A percentile compares a stretch with the other conserved stretches of the same genome.
phyloP scores from a whole-genome alignment of 2,329 filamentous ascomycete species.

The Chalara sp. region DNA sequence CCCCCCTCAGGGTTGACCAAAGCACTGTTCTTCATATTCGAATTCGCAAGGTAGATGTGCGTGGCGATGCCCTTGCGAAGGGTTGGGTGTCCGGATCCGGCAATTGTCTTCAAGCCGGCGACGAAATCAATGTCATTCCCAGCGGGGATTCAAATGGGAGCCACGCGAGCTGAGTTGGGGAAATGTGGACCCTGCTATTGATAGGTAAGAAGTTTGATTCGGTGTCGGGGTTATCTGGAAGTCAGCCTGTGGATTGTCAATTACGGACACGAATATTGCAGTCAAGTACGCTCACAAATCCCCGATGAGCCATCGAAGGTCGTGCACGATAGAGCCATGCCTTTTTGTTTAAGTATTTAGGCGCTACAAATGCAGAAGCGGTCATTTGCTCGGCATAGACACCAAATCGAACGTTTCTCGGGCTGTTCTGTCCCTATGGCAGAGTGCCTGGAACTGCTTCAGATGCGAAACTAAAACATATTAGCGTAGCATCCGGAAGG shows the following conservation, averaged over 20 bases:
- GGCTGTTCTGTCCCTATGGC: conserved; percentile 36
- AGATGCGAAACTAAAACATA: conserved; percentile 27
- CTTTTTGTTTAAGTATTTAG: conserved; percentile 30
- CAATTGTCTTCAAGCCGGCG: conserved; percentile 41
- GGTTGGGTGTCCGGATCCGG: conserved; percentile 43
- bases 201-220: conserved; percentile 39
- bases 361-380: conserved; percentile 36
- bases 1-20: conserved; percentile 57
- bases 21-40: conserved; percentile 38
- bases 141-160: conserved; percentile 33
- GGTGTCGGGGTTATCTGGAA: conserved; percentile 28
- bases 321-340: conserved; percentile 36
- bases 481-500: too few relatives aligned
- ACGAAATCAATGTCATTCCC: conserved; percentile 31
- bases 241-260: conserved; percentile 9
- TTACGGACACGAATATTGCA: neutral
- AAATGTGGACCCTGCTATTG: conserved; percentile 38
- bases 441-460: conserved; percentile 36
- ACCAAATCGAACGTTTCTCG: conserved; percentile 33
- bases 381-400: conserved; percentile 40
- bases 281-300: conserved; percentile 8
- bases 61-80: conserved; percentile 41
- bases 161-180: conserved; percentile 42
- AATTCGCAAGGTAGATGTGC: conserved; percentile 42
- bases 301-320: conserved; percentile 34